Evolutionary conservation across 225 moss, liverwort and hornwort species (phyloP), one percentile per base, ranked within the genome.

Genomic region (Physcomitrellopsis africana): DNA sequence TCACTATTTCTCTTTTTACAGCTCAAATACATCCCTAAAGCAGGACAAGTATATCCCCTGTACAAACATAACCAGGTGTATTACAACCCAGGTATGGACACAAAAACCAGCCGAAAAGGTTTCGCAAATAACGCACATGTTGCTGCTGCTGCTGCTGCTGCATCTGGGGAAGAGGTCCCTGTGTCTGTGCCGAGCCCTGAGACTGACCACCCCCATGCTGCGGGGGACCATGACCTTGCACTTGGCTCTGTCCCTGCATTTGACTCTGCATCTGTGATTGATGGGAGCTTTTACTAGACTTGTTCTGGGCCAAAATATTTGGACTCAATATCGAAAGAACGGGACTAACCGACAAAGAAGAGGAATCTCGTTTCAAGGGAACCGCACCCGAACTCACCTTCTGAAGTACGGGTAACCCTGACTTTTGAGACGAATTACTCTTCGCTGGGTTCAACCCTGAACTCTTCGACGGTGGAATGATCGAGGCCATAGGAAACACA

Each of bases 251-350:
- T 10, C 15, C 42, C 47, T 62, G 76, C 12, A 77, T 67, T 27
- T 76, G 89, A 37, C 76, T 76, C 56, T 81, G 86, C 22, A 53
- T 75, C 67, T 69, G 80, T 10, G 84, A 71, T 11, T 86, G 90
- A 22, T 71, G 77, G 0, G 75, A 69, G 45, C 65, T 68, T 59
- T 92, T 92, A 18, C 65, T 63, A 3, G 87, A 63, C 44, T 85
- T 60, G 49, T 76, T 91, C 72, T 91, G 92, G 47, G 80, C 81
- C 68, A 83, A 75, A 62, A 90, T 85, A 80, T 81, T 95, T 18
- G 91, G 86, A 1, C 93, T 87, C 81, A 89, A 65, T 32, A 95
- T 81, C 65, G 91, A 91, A 8, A 91, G 65, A 32, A 41, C 90
- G 76, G 87, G 84, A 18, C 85, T 78, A 32, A 53, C 65, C 23